A percentile compares a stretch with the other conserved stretches of the same genome.
Conservation (phyloP, 2,329 filamentous ascomycete genomes). For the Rhexocercosporidium sp. region DNA sequence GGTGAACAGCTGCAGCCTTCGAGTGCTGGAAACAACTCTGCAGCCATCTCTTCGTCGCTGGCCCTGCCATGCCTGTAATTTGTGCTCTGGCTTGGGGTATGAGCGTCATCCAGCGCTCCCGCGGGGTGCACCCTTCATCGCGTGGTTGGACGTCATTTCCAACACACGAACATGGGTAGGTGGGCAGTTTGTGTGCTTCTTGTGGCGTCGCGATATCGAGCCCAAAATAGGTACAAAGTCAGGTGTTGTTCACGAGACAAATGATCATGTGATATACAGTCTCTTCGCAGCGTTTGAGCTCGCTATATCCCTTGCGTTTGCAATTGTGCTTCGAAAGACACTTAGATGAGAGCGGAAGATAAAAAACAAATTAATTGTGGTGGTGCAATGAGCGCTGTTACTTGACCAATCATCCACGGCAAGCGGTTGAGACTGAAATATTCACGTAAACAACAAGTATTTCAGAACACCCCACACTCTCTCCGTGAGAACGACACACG, state of each 20-base stretch:
- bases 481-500: neutral
- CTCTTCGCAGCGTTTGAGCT: no score
- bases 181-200: neutral
- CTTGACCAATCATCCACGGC: neutral
- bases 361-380: no score
- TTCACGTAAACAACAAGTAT: neutral
- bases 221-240: neutral
- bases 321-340: no score
- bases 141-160: slow-evolving; percentile 4
- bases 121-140: neutral
- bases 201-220: neutral
- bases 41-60: neutral
- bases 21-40: neutral
- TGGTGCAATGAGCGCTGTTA: no score
- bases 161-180: neutral
- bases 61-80: neutral
- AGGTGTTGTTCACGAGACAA: neutral
- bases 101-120: neutral
- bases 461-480: neutral
- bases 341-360: no score
- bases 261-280: no score
- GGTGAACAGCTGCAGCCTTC: neutral
- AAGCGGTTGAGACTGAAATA: neutral
- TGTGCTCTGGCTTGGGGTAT: neutral
- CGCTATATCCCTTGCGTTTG: no score